Evolutionary conservation across 2,329 filamentous ascomycete genomes (phyloP).

Genomic region (Dactylonectria estremocensis): DNA sequence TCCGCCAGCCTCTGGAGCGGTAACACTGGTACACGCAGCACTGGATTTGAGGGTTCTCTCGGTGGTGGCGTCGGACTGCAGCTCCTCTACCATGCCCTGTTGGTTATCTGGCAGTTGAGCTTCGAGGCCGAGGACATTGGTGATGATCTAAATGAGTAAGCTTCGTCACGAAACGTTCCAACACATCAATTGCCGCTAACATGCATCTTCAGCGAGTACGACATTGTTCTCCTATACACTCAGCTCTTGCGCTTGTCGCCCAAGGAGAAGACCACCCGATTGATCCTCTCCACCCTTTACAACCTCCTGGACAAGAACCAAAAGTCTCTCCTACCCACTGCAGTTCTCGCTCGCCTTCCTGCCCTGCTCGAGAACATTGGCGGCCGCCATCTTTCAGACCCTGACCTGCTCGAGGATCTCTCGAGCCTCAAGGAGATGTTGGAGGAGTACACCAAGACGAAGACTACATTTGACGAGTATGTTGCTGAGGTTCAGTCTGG

Average conservation of each 20-base stretch:
- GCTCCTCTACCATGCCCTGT: slow-evolving; percentile 91
- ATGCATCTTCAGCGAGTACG: slow-evolving; percentile 80
- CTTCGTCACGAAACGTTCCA: slow-evolving; percentile 25
- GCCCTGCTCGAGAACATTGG: slow-evolving; percentile 74
- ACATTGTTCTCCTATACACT: slow-evolving; percentile 92
- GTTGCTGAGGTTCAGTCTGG: slow-evolving; percentile 88
- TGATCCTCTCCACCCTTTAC: slow-evolving; percentile 89
- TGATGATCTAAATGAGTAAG: slow-evolving; percentile 87
- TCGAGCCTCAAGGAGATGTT: slow-evolving; percentile 73
- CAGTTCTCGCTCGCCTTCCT: slow-evolving; percentile 87
- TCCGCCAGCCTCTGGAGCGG: slow-evolving; percentile 75
- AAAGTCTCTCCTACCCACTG: slow-evolving; percentile 84
- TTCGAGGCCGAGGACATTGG: slow-evolving; percentile 86
- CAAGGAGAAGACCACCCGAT: slow-evolving; percentile 96
- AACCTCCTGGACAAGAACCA: slow-evolving; percentile 84
- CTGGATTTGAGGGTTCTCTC: slow-evolving; percentile 73
- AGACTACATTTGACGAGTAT: slow-evolving; percentile 90
- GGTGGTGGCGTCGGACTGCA: slow-evolving; percentile 92
- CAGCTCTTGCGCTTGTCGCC: slow-evolving; percentile 92
- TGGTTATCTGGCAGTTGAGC: slow-evolving; percentile 96
- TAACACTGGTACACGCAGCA: slow-evolving; percentile 66
- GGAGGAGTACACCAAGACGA: slow-evolving; percentile 78
- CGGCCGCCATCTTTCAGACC: slow-evolving; percentile 74
- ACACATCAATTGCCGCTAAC: slow-evolving; percentile 33
- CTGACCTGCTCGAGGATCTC: slow-evolving; percentile 75